These are phyloP conservation scores for Solanum etuberosum DNA, from an alignment of 257 asterid species.

Conservation along the genomic window DNA sequence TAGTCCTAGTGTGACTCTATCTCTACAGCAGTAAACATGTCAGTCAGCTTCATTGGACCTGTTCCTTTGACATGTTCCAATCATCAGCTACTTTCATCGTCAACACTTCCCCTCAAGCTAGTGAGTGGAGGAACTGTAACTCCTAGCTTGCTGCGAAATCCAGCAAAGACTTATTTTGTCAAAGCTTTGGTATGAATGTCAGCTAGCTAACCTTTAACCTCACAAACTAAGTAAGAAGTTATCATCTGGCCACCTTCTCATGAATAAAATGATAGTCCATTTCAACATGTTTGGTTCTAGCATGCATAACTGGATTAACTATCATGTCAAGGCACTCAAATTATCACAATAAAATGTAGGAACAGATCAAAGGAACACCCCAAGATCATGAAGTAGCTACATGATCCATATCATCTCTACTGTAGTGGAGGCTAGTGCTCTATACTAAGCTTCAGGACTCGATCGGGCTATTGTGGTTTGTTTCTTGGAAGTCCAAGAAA, in stretches of 20 bases:
- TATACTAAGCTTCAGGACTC: background rate
- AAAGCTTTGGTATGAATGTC: background rate
- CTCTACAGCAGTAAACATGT: no score
- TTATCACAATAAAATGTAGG: background rate
- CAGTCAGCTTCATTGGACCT: no score
- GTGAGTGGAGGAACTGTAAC: background rate
- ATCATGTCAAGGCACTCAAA: background rate
- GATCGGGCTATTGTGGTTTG: background rate
- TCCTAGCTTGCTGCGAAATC: background rate
- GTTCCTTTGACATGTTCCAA: background rate
- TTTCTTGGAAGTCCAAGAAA: background rate
- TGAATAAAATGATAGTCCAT: background rate
- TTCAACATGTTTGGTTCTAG: background rate
- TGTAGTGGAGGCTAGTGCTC: background rate
- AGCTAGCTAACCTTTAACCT: background rate
- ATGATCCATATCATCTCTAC: background rate
- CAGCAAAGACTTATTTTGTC: background rate
- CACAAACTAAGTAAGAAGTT: background rate
- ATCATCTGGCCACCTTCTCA: background rate
- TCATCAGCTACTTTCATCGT: background rate
- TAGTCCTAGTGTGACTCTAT: no score
- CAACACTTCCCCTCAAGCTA: background rate
- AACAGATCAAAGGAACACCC: background rate
- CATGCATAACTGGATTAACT: background rate
- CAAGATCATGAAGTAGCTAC: background rate